phyloP scores from a whole-genome alignment of 2,329 filamentous ascomycete genomes.

The Colletotrichum trifolii region DNA sequence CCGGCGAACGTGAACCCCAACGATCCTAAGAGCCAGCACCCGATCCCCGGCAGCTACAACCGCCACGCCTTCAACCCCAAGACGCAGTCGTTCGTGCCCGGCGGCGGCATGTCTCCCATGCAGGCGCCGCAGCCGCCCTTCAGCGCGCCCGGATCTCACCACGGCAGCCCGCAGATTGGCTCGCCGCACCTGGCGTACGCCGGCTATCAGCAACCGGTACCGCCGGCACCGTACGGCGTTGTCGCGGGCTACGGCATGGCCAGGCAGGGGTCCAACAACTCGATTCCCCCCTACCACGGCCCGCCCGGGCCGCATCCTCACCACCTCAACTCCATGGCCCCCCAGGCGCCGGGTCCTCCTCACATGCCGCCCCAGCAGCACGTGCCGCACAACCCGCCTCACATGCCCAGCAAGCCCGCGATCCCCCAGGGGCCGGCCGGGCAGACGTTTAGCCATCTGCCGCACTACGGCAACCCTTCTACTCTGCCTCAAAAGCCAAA shows the following conservation, averaged over 20 bases:
- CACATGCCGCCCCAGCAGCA: conserved; percentile 55
- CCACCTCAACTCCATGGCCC: conserved; percentile 51
- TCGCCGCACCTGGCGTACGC: conserved; percentile 62
- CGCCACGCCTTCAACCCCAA: conserved; percentile 93
- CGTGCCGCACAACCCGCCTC: conserved; percentile 55
- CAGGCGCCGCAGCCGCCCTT: conserved; percentile 61
- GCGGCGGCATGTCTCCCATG: conserved; percentile 57
- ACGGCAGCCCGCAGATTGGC: conserved; percentile 64
- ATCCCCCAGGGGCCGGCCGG: conserved; percentile 53
- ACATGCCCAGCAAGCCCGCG: conserved; percentile 59
- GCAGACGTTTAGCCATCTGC: conserved; percentile 64
- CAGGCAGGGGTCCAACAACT: conserved; percentile 66
- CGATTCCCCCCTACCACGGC: conserved; percentile 62
- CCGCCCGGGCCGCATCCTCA: conserved; percentile 48
- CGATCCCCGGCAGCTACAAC: conserved; percentile 85
- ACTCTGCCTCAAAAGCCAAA: conserved; percentile 70
- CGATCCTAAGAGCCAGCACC: conserved; percentile 81
- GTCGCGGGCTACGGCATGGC: conserved; percentile 64
- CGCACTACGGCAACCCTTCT: conserved; percentile 69
- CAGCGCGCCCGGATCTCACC: conserved; percentile 60
- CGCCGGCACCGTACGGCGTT: conserved; percentile 58
- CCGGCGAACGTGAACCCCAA: conserved; percentile 76
- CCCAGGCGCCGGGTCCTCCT: conserved; percentile 43
- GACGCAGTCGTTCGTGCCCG: conserved; percentile 89
- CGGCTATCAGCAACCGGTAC: conserved; percentile 58